A percentile compares a stretch with the other conserved stretches of the same genome.
Evolutionary conservation across 148 eudicot species (phyloP).

Genomic region (Nepenthes mirabilis): DNA sequence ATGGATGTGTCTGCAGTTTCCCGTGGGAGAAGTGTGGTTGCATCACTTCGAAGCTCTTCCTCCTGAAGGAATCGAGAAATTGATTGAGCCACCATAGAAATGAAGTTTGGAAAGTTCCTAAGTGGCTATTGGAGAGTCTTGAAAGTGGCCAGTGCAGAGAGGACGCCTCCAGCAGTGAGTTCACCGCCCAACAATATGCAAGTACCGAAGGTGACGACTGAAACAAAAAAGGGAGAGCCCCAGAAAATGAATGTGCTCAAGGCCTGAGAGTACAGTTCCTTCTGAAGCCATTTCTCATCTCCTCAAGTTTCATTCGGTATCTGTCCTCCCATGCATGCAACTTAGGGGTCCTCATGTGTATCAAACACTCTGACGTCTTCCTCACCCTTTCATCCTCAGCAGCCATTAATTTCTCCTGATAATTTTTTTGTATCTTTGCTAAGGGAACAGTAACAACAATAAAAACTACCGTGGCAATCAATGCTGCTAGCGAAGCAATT

Average conservation of each 20-base stretch:
- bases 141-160: conserved; percentile 46
- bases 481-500: too few relatives aligned
- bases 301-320: conserved; percentile 21
- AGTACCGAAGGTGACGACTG: conserved; percentile 36
- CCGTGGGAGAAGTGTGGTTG: conserved; percentile 5
- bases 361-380: conserved; percentile 32
- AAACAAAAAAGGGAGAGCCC: conserved; percentile 30
- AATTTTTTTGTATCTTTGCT: conserved; percentile 33
- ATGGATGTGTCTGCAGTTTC: conserved; percentile 1
- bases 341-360: conserved; percentile 47
- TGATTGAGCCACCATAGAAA: conserved; percentile 31
- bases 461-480: conserved; percentile 28
- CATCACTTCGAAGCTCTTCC: conserved; percentile 18
- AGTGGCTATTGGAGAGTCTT: conserved; percentile 53
- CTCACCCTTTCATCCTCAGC: conserved; percentile 36
- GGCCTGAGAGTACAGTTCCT: conserved; percentile 21
- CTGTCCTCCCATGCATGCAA: conserved; percentile 57
- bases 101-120: conserved; percentile 37
- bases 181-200: conserved; percentile 28
- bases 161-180: conserved; percentile 32
- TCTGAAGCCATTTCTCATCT: conserved; percentile 23
- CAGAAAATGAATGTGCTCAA: conserved; percentile 28
- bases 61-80: conserved; percentile 35
- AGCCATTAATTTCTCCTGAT: conserved; percentile 37
- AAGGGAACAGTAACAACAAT: conserved; percentile 28